Base-by-base conservation (phyloP, 768 basidiomycete species). In the Kondoa malvinella region DNA sequence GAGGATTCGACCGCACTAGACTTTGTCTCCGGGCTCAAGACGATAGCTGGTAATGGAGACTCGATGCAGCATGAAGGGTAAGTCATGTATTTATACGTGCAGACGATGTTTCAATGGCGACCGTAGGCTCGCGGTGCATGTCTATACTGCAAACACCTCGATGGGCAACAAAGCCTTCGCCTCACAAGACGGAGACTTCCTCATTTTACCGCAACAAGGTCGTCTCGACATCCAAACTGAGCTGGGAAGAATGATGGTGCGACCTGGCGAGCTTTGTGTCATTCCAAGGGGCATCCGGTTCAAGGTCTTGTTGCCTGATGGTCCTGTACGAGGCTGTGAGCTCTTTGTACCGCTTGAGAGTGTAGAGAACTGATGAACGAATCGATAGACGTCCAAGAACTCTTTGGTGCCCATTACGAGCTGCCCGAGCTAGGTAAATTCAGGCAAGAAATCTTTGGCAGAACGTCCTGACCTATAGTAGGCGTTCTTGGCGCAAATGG, bases 191-290 rank as follows among this genome's bases (percentile, higher is more conserved):
- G 85, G 85, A 4, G 84, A 86, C 75, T 82, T 85, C 79, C 76
- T 86, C 73, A 83, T 87, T 72, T 77, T 86, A 21, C 85, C 85
- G 8, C 82, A 85, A 73, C 80, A 82, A 72, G 85, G 85, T 3
- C 79, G 84, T 15, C 76, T 86, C 70, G 84, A 86, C 73, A 81
- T 87, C 56, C 84, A 85, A 75, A 86, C 85, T 1, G 85, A 87
- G 75, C 82, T 84, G 69, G 85, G 85, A 64, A 83, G 80, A 31
- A 31, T 69, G 4, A 71, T 73, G 70, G 71, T 72, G 58, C 2
- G 82, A 14, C 82, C 84, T 25, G 86, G 86, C 12, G 86, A 87
- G 74, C 76, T 86, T 26, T 78, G 81, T 25, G 84, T 86, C 64
- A 81, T 86, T 68, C 84, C 84, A 73, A 81, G 84, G 2, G 85